These are phyloP conservation scores for Penicillium alfredii DNA, from an alignment of 495 filamentous ascomycete genomes.

Conservation along the genomic window DNA sequence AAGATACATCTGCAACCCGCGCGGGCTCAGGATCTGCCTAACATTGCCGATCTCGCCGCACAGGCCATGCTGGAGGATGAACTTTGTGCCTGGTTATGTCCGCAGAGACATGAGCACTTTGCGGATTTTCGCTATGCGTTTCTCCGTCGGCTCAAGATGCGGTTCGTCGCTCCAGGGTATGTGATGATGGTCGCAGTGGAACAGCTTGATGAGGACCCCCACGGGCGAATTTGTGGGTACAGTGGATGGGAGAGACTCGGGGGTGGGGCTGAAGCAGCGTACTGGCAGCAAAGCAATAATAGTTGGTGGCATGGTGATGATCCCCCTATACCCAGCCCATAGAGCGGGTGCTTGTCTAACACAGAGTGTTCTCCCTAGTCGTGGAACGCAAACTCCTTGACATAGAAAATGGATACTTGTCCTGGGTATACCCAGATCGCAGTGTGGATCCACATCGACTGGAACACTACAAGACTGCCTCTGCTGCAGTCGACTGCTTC, in stretches of 20 bases:
- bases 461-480: slow-evolving; percentile 1
- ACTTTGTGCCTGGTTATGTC: slow-evolving; percentile 13
- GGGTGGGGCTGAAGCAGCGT: slow-evolving; percentile 1
- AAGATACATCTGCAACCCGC: too few species aligned
- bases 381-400: slow-evolving; percentile 5
- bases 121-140: slow-evolving; percentile 12
- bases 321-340: not conserved
- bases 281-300: slow-evolving; percentile 5
- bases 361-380: too few species aligned
- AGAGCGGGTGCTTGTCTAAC: too few species aligned
- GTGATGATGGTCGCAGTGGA: slow-evolving; percentile 12
- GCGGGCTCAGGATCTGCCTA: slow-evolving; percentile 5
- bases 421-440: slow-evolving; percentile 9
- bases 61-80: slow-evolving; percentile 15
- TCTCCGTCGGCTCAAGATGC: slow-evolving; percentile 7
- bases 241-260: slow-evolving; percentile 8
- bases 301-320: slow-evolving; percentile 3
- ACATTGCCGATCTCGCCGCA: slow-evolving; percentile 11
- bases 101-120: slow-evolving; percentile 8
- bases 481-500: slow-evolving; percentile 6
- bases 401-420: slow-evolving; percentile 1
- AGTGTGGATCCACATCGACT: slow-evolving; percentile 7
- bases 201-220: not conserved
- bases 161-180: slow-evolving; percentile 6
- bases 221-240: slow-evolving; percentile 7